phyloP scores from a whole-genome alignment of 768 basidiomycete species.

The Chiua virens region DNA sequence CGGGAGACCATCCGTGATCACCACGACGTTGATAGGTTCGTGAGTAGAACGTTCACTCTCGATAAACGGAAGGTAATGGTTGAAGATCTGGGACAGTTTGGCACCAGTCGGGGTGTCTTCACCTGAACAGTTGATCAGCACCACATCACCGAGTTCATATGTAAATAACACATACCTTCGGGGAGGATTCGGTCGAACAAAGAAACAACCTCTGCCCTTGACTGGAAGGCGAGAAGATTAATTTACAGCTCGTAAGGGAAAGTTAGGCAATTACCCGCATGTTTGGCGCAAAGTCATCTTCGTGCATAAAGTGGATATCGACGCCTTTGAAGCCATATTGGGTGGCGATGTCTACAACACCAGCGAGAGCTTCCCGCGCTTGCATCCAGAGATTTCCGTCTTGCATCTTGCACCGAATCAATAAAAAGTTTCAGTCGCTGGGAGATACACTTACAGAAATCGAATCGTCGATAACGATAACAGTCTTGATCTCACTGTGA shows the following conservation, averaged over 20 bases:
- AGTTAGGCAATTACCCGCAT: conserved; percentile 18
- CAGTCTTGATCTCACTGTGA: conserved; percentile 38
- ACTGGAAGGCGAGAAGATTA: conserved; percentile 9
- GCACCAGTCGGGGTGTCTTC: conserved; percentile 40
- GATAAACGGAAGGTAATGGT: conserved; percentile 35
- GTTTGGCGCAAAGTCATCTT: conserved; percentile 27
- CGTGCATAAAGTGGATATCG: conserved; percentile 46
- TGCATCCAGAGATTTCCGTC: conserved; percentile 41
- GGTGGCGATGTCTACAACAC: conserved; percentile 37
- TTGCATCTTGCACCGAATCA: conserved; percentile 35
- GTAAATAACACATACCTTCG: conserved; percentile 14
- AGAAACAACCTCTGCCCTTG: conserved; percentile 17
- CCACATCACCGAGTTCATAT: not conserved
- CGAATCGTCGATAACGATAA: conserved; percentile 43
- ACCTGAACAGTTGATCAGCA: conserved; percentile 9
- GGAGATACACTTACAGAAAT: conserved; percentile 29
- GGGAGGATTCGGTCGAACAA: conserved; percentile 28
- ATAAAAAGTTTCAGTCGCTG: not conserved
- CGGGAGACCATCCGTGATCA: conserved; percentile 42
- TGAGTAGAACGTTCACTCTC: conserved; percentile 28
- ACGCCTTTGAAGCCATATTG: conserved; percentile 38
- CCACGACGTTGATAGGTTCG: conserved; percentile 37
- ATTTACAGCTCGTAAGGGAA: not conserved
- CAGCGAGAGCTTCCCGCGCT: conserved; percentile 42
- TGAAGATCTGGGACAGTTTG: conserved; percentile 37